phyloP scores from a whole-genome alignment of 2,329 filamentous ascomycete species.

The Pseudogymnoascus sp. region DNA sequence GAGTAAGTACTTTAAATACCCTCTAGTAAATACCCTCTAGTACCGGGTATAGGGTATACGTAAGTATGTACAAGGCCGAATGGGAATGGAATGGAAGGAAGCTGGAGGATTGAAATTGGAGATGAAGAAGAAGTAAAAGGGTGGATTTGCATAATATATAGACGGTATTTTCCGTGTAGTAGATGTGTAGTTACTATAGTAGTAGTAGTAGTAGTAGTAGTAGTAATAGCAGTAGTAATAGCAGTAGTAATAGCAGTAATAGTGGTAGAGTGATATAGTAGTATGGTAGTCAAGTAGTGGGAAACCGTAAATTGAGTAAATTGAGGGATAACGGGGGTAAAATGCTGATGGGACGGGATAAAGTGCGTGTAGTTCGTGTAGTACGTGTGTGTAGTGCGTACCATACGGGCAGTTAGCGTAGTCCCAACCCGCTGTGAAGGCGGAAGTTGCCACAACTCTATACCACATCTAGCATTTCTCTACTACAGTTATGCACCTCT shows the following conservation, averaged over 20 bases:
- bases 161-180: neutral
- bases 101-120: neutral
- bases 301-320: too few species aligned
- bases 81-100: neutral
- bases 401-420: neutral
- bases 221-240: too few species aligned
- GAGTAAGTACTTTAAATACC: neutral
- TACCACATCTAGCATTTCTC: too few species aligned
- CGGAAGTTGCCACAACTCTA: neutral
- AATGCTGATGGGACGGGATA: neutral
- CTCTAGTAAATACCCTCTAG: too few species aligned
- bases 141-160: neutral
- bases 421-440: neutral
- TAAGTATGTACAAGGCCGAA: neutral
- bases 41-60: neutral
- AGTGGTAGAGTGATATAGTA: too few species aligned
- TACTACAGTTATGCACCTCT: neutral
- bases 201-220: too few species aligned
- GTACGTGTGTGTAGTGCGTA: too few species aligned
- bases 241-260: too few species aligned
- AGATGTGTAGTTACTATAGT: too few species aligned
- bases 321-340: neutral
- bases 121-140: neutral
- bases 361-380: too few species aligned
- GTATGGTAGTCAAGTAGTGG: too few species aligned